A percentile compares a stretch with the other conserved stretches of the same genome.
Conservation (phyloP, 164 flowering plant genomes). For the Malania oleifera region DNA sequence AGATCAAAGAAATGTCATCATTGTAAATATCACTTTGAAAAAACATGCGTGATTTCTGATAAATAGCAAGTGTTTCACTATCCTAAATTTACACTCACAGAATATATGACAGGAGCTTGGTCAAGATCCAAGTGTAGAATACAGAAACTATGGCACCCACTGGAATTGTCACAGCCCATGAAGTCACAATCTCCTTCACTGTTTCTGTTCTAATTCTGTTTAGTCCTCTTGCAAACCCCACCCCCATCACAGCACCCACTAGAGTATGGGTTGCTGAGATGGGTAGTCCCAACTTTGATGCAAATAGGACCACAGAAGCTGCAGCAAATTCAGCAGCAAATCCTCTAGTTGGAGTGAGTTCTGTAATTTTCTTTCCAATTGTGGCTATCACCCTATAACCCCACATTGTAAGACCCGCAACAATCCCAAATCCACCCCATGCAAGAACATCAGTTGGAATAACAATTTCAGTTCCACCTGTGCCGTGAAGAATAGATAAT, state of each 20-base stretch:
- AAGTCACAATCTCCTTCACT: conserved; percentile 80
- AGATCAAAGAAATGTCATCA: neutral
- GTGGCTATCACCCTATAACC: conserved; percentile 96
- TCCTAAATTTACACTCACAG: conserved; percentile 27
- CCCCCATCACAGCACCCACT: conserved; percentile 99
- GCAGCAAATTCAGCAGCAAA: conserved; percentile 99
- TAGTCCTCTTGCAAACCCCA: conserved; percentile 92
- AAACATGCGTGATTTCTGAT: conserved; percentile 2
- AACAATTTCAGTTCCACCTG: conserved; percentile 60
- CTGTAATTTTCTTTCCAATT: conserved; percentile 97
- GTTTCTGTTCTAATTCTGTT: conserved; percentile 93
- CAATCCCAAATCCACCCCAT: conserved; percentile 99
- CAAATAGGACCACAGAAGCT: conserved; percentile 88
- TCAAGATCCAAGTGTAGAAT: conserved; percentile 74
- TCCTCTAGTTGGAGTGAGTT: conserved; percentile 93
- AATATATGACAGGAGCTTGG: conserved; percentile 54
- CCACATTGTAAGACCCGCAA: conserved; percentile 93
- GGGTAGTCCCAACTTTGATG: conserved; percentile 92
- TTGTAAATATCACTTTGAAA: neutral
- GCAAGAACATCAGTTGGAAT: conserved; percentile 92
- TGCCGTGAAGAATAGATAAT: conserved; percentile 71
- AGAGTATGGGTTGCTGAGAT: conserved; percentile 97
- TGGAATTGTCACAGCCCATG: conserved; percentile 91
- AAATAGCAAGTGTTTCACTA: conserved; percentile 10
- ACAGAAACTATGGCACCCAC: conserved; percentile 75